A percentile compares a stretch with the other conserved stretches of the same genome.
Evolutionary conservation across 1,284 basidiomycete genomes (phyloP).

Genomic region (Ustilago lituana): DNA sequence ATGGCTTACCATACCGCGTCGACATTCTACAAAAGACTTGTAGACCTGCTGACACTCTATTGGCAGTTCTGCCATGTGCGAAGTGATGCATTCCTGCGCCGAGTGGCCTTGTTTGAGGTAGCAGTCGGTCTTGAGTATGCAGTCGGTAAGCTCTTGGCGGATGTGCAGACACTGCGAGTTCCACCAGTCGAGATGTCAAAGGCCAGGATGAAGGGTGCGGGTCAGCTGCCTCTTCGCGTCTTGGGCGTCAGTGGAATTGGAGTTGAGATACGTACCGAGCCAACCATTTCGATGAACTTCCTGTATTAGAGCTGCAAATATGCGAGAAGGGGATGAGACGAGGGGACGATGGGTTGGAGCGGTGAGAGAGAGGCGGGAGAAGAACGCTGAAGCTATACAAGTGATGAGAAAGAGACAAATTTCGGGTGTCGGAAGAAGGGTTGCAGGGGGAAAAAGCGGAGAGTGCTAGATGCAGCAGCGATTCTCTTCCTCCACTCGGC

Average conservation of each 20-base stretch:
- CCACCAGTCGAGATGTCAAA: no score
- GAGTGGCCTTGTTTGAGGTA: constrained; percentile 40
- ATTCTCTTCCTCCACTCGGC: constrained; percentile 3
- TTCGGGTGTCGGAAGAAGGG: constrained; percentile 19
- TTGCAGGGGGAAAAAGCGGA: constrained; percentile 10
- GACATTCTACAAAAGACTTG: constrained; percentile 55
- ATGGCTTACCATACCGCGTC: constrained; percentile 52
- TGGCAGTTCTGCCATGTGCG: constrained; percentile 53
- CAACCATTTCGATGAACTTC: constrained; percentile 29
- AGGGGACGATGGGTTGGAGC: neutral
- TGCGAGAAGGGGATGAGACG: neutral
- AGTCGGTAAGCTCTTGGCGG: constrained; percentile 50
- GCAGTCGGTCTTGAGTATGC: constrained; percentile 52
- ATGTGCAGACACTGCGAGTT: constrained; percentile 52
- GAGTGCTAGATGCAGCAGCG: constrained; percentile 1
- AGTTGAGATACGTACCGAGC: constrained; percentile 18
- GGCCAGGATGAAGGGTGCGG: neutral
- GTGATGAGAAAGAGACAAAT: constrained; percentile 9
- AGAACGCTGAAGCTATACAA: no score
- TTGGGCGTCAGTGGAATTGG: neutral
- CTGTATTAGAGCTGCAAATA: neutral
- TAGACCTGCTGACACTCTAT: constrained; percentile 56
- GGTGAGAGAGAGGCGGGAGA: no score
- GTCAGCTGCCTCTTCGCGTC: neutral
- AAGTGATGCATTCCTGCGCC: constrained; percentile 53